phyloP scores from a whole-genome alignment of 2,329 filamentous ascomycete genomes.

The Metarhizium humberi region DNA sequence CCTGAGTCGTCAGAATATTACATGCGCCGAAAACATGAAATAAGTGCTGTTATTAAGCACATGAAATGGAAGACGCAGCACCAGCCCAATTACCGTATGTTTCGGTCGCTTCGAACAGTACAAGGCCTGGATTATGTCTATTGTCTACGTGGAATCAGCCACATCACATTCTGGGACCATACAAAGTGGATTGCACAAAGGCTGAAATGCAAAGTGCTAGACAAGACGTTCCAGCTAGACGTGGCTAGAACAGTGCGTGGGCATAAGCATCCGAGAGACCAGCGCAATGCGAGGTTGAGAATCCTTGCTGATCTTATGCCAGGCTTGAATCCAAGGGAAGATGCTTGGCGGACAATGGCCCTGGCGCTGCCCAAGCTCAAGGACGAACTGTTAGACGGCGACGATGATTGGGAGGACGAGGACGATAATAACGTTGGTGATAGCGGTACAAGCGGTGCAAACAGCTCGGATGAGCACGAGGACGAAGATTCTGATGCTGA shows the following conservation, averaged over 20 bases:
- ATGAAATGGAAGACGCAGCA: conserved; percentile 18
- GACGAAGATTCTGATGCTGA: not conserved
- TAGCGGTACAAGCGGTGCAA: not conserved
- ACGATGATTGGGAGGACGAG: not conserved
- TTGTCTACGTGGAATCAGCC: conserved; percentile 32
- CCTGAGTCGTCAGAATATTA: conserved; percentile 22
- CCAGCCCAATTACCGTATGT: conserved; percentile 31
- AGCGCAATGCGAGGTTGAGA: conserved; percentile 9
- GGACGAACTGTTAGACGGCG: not conserved
- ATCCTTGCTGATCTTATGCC: conserved; percentile 13
- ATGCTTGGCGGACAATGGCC: conserved; percentile 7
- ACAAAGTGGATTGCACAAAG: conserved; percentile 12
- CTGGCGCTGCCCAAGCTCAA: not conserved
- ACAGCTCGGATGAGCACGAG: not conserved
- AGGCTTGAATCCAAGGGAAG: conserved; percentile 2
- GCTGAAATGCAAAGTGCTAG: conserved; percentile 13
- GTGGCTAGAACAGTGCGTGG: conserved; percentile 15
- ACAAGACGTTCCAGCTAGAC: conserved; percentile 20
- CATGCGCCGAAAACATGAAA: conserved; percentile 30
- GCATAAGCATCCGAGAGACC: conserved; percentile 8
- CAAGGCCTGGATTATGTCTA: conserved; percentile 36
- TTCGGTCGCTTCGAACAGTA: conserved; percentile 27
- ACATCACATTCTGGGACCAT: conserved; percentile 32
- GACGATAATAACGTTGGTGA: not conserved
- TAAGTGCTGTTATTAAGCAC: conserved; percentile 10